Percentiles rank a stretch among this genome's conserved stretches.
Conservation (phyloP, 2,329 filamentous ascomycete species). For the Nothophaeocryptopus gaeumannii region DNA sequence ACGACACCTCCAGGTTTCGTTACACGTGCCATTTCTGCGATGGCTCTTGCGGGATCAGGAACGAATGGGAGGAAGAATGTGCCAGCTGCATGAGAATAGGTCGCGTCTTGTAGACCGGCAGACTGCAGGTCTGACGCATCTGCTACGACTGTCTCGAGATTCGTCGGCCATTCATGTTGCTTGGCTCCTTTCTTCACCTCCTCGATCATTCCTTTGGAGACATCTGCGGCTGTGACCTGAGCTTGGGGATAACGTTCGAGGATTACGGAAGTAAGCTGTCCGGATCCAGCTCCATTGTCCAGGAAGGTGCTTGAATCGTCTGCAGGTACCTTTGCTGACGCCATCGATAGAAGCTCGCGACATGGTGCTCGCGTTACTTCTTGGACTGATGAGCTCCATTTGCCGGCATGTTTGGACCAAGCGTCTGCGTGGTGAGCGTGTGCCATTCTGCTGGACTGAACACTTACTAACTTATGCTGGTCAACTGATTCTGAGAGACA, state of each 20-base stretch:
- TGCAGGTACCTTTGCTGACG: background rate
- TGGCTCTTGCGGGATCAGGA: conserved; percentile 22
- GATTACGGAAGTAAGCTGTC: conserved; percentile 10
- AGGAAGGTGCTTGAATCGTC: background rate
- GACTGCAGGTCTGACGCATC: conserved; percentile 7
- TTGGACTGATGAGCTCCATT: conserved; percentile 14
- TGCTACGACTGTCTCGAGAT: conserved; percentile 6
- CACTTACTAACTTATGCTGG: too few relatives aligned
- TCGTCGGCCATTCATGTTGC: conserved; percentile 3
- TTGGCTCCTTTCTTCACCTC: conserved; percentile 1
- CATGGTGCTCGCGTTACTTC: conserved; percentile 12
- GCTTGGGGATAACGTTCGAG: conserved; percentile 2
- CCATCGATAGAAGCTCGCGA: conserved; percentile 8
- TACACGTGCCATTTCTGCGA: conserved; percentile 35
- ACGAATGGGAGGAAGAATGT: conserved; percentile 18
- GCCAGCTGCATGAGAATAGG: conserved; percentile 7
- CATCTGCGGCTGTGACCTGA: conserved; percentile 9
- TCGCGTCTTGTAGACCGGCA: conserved; percentile 6
- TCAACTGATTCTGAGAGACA: too few relatives aligned
- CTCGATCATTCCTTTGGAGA: conserved; percentile 13
- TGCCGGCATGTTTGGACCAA: conserved; percentile 9
- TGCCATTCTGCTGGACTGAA: conserved; percentile 2
- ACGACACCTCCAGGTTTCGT: conserved; percentile 33
- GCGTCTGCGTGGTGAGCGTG: conserved; percentile 5
- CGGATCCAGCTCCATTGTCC: conserved; percentile 16